Evolutionary conservation across 495 filamentous ascomycete species (phyloP), one percentile per base, ranked within the genome.

Genomic region (Penicillium paxilli): DNA sequence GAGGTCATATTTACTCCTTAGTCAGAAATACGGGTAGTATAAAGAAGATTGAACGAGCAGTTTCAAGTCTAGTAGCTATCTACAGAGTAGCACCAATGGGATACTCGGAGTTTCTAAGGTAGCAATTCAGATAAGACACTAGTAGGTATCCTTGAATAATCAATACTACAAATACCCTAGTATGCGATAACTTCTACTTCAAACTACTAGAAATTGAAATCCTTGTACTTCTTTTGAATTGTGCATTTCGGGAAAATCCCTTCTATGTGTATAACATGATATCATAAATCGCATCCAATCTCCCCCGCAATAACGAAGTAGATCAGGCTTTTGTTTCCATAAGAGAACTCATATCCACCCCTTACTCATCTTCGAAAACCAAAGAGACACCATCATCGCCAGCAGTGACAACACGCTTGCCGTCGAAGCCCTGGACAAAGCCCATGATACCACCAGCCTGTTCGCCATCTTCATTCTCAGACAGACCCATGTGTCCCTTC

Each of bases 381-480:
- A 91, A 68, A 30, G 80, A 72, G 42, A 92, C 74, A 11, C 83
- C 84, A 71, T 97, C 92, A 76, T 97, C 92, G 22, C 92, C 92
- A 3, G 90, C 92, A 16, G 92, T 97, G 11, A 93, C 83, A 22
- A 96, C 77, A 55, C 84, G 79, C 63, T 75, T 73, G 21, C 75
- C 70, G 51, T 87, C 85, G 2, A 84, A 83, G 28, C 83, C 85
- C 72, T 96, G 88, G 45, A 94, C 89, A 67, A 96, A 97, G 0
- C 87, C 92, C 68, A 97, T 73, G 26, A 97, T 88, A 47, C 92
- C 92, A 26, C 91, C 91, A n/a, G 73, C 68, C 44, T 77, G 75
- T 55, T 77, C 75, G 14, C 72, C 75, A n/a, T 75, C 72, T 4
- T 70, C 65, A 4, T 89, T 90, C 59, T 96, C 91, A 0, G 87